These are phyloP conservation scores for Nadsonia commutata DNA, from an alignment of 1,139 yeast species.

Conservation along the genomic window DNA sequence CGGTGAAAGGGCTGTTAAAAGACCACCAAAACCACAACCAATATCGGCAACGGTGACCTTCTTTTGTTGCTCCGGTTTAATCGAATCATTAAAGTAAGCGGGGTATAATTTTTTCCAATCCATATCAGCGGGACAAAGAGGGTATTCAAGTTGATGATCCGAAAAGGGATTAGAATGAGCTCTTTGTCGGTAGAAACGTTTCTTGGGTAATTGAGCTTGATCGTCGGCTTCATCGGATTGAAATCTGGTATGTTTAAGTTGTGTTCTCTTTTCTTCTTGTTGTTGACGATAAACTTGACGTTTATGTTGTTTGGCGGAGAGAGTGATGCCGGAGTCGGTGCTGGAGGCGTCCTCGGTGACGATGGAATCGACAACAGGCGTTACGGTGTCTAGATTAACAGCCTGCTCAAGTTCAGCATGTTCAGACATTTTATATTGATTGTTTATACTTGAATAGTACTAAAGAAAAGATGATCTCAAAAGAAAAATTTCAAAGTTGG, in stretches of 20 bases:
- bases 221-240: slow-evolving; percentile 15
- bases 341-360: neutral
- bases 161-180: slow-evolving; percentile 97
- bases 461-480: too few species aligned
- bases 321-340: neutral
- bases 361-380: neutral
- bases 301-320: slow-evolving; percentile 13
- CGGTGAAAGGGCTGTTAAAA: slow-evolving; percentile 66
- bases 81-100: slow-evolving; percentile 13
- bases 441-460: neutral
- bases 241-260: slow-evolving; percentile 21
- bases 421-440: neutral
- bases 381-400: too few species aligned
- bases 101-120: slow-evolving; percentile 77
- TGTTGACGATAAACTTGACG: slow-evolving; percentile 26
- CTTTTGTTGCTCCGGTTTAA: slow-evolving; percentile 20
- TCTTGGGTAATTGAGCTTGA: slow-evolving; percentile 27
- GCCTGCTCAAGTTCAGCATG: neutral
- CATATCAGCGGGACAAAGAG: slow-evolving; percentile 67
- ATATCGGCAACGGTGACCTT: slow-evolving; percentile 85
- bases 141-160: slow-evolving; percentile 85
- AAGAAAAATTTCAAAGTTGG: too few species aligned
- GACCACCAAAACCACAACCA: slow-evolving; percentile 97
- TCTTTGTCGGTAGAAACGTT: slow-evolving; percentile 85
- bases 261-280: slow-evolving; percentile 25